These are phyloP conservation scores for Venturia carpophila DNA, from an alignment of 2,329 filamentous ascomycete species.

Conservation along the genomic window DNA sequence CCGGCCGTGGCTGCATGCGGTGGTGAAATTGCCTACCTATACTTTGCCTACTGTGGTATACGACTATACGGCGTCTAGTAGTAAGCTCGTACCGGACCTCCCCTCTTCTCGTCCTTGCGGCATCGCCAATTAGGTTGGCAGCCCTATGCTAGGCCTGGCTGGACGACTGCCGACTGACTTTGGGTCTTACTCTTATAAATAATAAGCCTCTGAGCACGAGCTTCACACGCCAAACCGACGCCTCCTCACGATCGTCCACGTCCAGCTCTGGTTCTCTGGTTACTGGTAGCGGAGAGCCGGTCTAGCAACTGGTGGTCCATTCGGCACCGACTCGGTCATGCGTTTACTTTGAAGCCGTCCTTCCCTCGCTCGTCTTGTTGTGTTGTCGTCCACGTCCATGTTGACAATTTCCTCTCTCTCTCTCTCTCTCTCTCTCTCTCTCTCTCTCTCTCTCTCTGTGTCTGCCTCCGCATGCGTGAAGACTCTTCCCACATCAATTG, in stretches of 20 bases:
- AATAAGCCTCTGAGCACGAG: neutral
- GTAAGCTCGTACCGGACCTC: neutral
- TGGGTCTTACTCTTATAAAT: too few relatives aligned
- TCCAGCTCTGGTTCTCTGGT: too few relatives aligned
- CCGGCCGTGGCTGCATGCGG: too few relatives aligned
- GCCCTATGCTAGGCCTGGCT: conserved; percentile 3
- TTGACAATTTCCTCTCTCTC: neutral
- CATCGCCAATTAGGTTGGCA: neutral
- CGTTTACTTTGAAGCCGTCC: neutral
- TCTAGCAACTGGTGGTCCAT: neutral
- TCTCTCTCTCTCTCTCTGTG: neutral
- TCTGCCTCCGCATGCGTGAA: neutral
- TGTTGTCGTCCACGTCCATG: too few relatives aligned
- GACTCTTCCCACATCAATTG: neutral
- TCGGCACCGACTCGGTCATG: neutral
- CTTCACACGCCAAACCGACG: conserved; percentile 1
- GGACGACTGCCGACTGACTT: neutral
- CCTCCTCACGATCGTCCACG: neutral
- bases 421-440: too few relatives aligned
- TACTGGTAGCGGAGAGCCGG: conserved; percentile 10
- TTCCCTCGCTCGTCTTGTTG: neutral
- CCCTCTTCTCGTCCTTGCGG: neutral
- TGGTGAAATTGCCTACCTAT: neutral
- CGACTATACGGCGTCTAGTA: neutral
- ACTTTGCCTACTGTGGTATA: too few relatives aligned